These are phyloP conservation scores for Tetradesmus lagerheimii DNA, from an alignment of 139 green algal genomes.

Conservation along the genomic window DNA sequence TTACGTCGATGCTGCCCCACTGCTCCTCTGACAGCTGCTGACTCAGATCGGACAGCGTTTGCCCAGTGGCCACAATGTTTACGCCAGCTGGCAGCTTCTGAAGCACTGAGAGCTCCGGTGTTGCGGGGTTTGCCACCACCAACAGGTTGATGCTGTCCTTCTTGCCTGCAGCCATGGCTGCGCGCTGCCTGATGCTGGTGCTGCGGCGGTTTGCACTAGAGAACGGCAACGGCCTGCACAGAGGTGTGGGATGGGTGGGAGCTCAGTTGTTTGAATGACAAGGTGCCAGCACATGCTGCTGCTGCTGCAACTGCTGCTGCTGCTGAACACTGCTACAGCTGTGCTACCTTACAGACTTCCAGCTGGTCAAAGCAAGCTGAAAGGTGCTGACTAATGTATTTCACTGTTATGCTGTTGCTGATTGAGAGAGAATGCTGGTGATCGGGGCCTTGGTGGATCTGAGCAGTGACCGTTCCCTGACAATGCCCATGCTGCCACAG, in stretches of 20 bases:
- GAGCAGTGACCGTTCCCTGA: background rate
- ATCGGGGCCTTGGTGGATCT: background rate
- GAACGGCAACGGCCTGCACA: background rate
- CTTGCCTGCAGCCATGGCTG: background rate
- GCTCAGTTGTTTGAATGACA: background rate
- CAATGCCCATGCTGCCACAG: background rate
- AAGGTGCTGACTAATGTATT: background rate
- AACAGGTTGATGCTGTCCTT: conserved; percentile 54
- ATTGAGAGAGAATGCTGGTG: background rate
- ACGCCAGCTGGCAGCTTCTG: conserved; percentile 55
- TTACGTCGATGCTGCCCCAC: conserved; percentile 60
- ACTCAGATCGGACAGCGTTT: conserved; percentile 45
- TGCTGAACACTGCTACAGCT: background rate
- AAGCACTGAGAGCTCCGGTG: conserved; percentile 65
- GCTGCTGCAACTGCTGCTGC: background rate
- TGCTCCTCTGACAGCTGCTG: conserved; percentile 56
- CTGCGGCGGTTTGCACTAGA: background rate
- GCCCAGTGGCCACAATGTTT: conserved; percentile 51
- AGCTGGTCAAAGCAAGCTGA: background rate
- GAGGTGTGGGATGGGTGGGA: background rate
- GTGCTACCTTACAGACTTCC: background rate
- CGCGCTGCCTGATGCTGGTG: background rate
- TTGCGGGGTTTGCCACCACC: conserved; percentile 55
- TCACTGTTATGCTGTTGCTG: background rate
- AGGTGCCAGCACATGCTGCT: background rate